Conservation (phyloP, 108 stramenopile species). For the Fistulifera pelliculosa region DNA sequence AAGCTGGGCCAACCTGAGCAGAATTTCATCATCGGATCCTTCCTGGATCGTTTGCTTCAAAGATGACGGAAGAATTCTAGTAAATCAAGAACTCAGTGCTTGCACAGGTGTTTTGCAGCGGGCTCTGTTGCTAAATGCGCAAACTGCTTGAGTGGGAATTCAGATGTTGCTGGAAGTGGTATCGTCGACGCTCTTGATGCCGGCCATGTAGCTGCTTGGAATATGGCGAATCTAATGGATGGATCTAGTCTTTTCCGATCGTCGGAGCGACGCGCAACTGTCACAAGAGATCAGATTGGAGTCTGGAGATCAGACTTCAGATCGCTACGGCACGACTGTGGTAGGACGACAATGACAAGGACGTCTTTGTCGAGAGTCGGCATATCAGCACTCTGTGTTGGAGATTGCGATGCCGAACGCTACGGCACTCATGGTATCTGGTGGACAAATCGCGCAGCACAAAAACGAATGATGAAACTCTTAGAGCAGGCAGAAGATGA, state of each 20-base stretch:
- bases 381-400: conserved; percentile 65
- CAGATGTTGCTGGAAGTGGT: conserved; percentile 66
- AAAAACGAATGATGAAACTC: conserved; percentile 27
- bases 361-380: conserved; percentile 48
- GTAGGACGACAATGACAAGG: conserved; percentile 1
- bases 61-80: conserved; percentile 66
- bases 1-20: conserved; percentile 24
- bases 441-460: conserved; percentile 75
- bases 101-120: conserved; percentile 70
- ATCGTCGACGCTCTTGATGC: conserved; percentile 46
- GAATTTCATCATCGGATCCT: conserved; percentile 29
- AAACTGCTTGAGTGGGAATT: conserved; percentile 51
- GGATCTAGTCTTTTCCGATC: conserved; percentile 9
- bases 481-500: conserved; percentile 13
- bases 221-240: conserved; percentile 50
- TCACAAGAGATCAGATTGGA: conserved; percentile 38
- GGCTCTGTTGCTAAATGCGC: conserved; percentile 77
- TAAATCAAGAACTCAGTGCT: conserved; percentile 58
- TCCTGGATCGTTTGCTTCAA: conserved; percentile 58
- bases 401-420: conserved; percentile 68
- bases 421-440: conserved; percentile 72
- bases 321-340: conserved; percentile 19
- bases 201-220: conserved; percentile 59
- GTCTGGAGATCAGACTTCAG: conserved; percentile 70
- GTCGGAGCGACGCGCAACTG: conserved; percentile 15